A percentile compares a stretch with the other conserved stretches of the same genome.
Evolutionary conservation across 176 grass and related monocot genomes (phyloP).

Genomic region (Avena insularis): DNA sequence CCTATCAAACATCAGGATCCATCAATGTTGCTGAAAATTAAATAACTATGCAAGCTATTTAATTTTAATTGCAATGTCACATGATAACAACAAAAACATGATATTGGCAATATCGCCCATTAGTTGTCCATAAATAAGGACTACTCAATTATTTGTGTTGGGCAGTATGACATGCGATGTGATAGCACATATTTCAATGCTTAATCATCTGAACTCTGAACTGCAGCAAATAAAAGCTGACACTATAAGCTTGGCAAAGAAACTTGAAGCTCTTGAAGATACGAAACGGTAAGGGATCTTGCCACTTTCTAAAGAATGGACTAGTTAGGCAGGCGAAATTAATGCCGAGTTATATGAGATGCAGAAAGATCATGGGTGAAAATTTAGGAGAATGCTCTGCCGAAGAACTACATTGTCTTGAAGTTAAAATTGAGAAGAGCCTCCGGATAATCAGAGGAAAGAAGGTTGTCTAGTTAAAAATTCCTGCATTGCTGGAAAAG

Average conservation of each 20-base stretch:
- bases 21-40: slow-evolving; percentile 1
- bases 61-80: background rate
- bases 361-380: slow-evolving; percentile 69
- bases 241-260: slow-evolving; percentile 50
- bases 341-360: slow-evolving; percentile 4
- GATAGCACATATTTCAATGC: slow-evolving; percentile 24
- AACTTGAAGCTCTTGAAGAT: slow-evolving; percentile 68
- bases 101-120: background rate
- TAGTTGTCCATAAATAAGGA: background rate
- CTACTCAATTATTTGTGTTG: background rate
- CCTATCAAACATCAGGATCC: slow-evolving; percentile 4
- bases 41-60: background rate
- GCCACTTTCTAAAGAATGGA: background rate
- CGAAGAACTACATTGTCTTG: slow-evolving; percentile 60
- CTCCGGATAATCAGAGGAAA: slow-evolving; percentile 51
- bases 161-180: slow-evolving; percentile 4
- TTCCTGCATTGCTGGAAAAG: background rate
- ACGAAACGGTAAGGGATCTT: slow-evolving; percentile 48
- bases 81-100: slow-evolving; percentile 3
- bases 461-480: slow-evolving; percentile 51
- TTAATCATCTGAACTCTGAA: slow-evolving; percentile 34
- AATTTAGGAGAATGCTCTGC: slow-evolving; percentile 55
- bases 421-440: slow-evolving; percentile 58
- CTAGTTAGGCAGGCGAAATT: background rate
- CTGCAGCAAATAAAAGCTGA: slow-evolving; percentile 67